Evolutionary conservation across 148 eudicot genomes (phyloP).

Genomic region (Limonium bicolor): DNA sequence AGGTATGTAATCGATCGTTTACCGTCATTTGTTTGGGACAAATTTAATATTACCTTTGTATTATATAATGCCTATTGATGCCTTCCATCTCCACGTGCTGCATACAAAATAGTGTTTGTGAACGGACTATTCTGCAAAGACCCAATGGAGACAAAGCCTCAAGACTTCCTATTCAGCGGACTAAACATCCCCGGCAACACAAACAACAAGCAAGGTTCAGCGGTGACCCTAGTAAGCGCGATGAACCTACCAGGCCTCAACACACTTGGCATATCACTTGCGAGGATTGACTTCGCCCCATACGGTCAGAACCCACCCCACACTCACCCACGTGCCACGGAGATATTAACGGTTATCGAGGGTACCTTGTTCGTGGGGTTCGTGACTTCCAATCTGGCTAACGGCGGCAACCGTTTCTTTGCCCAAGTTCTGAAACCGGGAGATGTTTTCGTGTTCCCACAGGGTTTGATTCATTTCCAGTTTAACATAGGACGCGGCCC

Average conservation of each 20-base stretch:
- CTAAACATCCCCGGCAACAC: background rate
- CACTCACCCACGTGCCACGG: conserved; percentile 7
- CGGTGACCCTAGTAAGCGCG: background rate
- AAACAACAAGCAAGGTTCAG: conserved; percentile 3
- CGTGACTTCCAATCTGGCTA: conserved; percentile 12
- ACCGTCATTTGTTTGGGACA: no score
- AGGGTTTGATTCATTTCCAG: conserved; percentile 17
- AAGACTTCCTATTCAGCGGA: conserved; percentile 6
- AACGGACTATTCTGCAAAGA: conserved; percentile 4
- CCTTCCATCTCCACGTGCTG: no score
- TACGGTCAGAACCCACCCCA: conserved; percentile 8
- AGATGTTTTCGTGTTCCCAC: conserved; percentile 16
- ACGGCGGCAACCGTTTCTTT: conserved; percentile 8
- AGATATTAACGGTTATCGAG: conserved; percentile 3
- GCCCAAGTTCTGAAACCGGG: conserved; percentile 10
- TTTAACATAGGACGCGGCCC: conserved; percentile 8
- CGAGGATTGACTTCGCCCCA: conserved; percentile 6
- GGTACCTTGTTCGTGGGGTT: conserved; percentile 5
- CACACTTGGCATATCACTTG: conserved; percentile 4
- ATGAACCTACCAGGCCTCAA: background rate
- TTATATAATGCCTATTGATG: no score
- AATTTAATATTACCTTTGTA: no score
- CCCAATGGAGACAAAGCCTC: background rate
- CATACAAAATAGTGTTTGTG: conserved; percentile 11
- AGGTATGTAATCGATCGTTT: no score